These are phyloP conservation scores for Suhomyces kilbournensis DNA, from an alignment of 805 yeast genomes.

Conservation along the genomic window DNA sequence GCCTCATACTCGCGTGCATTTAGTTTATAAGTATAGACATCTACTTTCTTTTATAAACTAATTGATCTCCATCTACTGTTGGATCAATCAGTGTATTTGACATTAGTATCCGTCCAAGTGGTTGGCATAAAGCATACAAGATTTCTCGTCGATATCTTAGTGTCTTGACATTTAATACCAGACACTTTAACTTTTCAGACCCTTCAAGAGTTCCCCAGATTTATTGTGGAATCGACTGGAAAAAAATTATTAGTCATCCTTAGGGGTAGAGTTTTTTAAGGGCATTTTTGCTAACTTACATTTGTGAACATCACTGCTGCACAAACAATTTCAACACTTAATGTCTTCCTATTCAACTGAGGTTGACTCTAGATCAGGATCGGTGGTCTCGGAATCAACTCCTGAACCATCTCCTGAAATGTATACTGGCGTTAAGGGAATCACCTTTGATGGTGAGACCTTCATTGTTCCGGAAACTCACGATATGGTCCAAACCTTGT, in stretches of 20 bases:
- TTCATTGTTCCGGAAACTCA: constrained; percentile 62
- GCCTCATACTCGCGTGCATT: not conserved
- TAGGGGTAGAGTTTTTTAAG: not conserved
- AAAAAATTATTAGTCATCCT: not conserved
- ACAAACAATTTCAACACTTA: not conserved
- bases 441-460: constrained; percentile 43
- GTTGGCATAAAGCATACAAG: not conserved
- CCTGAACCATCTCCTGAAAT: not conserved
- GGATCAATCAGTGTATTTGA: not conserved
- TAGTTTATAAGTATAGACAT: not conserved
- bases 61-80: not conserved
- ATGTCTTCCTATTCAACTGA: constrained; percentile 3
- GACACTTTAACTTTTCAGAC: not conserved
- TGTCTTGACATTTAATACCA: not conserved
- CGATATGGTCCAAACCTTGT: constrained; percentile 78
- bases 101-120: not conserved
- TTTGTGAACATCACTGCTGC: not conserved
- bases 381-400: not conserved
- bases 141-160: not conserved
- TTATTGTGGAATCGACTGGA: not conserved
- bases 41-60: not conserved
- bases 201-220: not conserved
- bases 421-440: constrained; percentile 27
- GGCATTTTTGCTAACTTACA: not conserved
- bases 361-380: not conserved